These are phyloP conservation scores for Xylogone sp. DNA, from an alignment of 2,329 filamentous ascomycete genomes.

Conservation along the genomic window DNA sequence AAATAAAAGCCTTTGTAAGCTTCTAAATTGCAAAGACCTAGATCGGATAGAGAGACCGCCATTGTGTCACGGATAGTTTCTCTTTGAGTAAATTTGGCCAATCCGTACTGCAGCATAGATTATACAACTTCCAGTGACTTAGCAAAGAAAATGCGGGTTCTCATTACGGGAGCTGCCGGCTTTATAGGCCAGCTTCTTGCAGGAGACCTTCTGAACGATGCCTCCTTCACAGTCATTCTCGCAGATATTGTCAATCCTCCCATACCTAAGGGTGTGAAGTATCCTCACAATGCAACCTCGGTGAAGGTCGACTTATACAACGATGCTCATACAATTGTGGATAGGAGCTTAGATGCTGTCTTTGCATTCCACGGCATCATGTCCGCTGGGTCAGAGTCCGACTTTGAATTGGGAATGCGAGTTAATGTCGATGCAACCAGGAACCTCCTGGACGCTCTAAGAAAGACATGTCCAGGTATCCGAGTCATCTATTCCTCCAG, in stretches of 20 bases:
- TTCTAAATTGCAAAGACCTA: too few species aligned
- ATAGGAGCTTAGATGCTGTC: conserved; percentile 44
- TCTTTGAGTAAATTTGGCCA: too few species aligned
- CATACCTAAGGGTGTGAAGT: conserved; percentile 42
- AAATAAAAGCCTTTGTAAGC: too few species aligned
- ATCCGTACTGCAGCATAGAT: too few species aligned
- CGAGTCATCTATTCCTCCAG: conserved; percentile 59
- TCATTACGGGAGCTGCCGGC: conserved; percentile 50
- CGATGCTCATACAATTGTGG: conserved; percentile 33
- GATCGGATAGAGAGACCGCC: too few species aligned
- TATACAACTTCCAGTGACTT: too few species aligned
- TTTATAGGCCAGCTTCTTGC: conserved; percentile 52
- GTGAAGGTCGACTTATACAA: conserved; percentile 50
- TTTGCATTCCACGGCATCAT: conserved; percentile 67
- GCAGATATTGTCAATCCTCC: conserved; percentile 54
- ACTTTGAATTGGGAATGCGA: conserved; percentile 54
- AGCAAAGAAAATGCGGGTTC: conserved; percentile 32
- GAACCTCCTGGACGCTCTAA: conserved; percentile 47
- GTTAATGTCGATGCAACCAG: conserved; percentile 61
- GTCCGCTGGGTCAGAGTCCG: conserved; percentile 59
- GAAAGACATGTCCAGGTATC: conserved; percentile 40
- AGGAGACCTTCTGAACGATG: conserved; percentile 41
- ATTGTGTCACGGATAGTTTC: too few species aligned
- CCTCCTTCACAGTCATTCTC: conserved; percentile 38
- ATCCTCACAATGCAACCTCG: conserved; percentile 46